A percentile compares a stretch with the other conserved stretches of the same genome.
phyloP scores from a whole-genome alignment of 441 rosid species.

The Croton laevigatus region DNA sequence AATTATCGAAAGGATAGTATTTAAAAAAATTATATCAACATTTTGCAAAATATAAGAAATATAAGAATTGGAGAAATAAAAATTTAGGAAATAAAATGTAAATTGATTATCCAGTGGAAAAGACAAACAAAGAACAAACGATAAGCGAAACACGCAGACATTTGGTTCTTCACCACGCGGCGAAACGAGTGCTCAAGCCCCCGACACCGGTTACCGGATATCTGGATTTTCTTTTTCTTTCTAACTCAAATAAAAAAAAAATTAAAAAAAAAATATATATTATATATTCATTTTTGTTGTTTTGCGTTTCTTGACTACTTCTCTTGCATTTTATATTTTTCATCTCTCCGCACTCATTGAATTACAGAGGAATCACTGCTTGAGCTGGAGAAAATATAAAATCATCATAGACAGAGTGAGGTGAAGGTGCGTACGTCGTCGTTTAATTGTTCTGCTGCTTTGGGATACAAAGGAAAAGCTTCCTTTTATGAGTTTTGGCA shows the following conservation, averaged over 20 bases:
- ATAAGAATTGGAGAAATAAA: too few species aligned
- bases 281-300: background rate
- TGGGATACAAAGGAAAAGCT: too few species aligned
- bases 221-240: background rate
- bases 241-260: background rate
- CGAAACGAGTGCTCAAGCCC: slow-evolving; percentile 26
- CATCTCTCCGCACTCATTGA: background rate
- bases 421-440: too few species aligned
- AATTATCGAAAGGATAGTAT: too few species aligned
- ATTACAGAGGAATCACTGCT: too few species aligned
- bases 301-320: background rate
- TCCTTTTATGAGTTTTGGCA: background rate
- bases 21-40: too few species aligned
- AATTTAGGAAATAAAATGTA: too few species aligned
- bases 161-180: slow-evolving; percentile 33
- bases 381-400: background rate
- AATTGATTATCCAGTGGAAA: too few species aligned
- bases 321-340: background rate
- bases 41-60: too few species aligned
- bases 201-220: slow-evolving; percentile 21
- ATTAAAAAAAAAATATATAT: too few species aligned
- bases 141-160: background rate
- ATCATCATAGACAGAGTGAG: too few species aligned
- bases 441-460: too few species aligned
- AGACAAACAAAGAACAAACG: background rate